phyloP scores from a whole-genome alignment of 2,329 filamentous ascomycete species.

The Pseudocercospora musae region DNA sequence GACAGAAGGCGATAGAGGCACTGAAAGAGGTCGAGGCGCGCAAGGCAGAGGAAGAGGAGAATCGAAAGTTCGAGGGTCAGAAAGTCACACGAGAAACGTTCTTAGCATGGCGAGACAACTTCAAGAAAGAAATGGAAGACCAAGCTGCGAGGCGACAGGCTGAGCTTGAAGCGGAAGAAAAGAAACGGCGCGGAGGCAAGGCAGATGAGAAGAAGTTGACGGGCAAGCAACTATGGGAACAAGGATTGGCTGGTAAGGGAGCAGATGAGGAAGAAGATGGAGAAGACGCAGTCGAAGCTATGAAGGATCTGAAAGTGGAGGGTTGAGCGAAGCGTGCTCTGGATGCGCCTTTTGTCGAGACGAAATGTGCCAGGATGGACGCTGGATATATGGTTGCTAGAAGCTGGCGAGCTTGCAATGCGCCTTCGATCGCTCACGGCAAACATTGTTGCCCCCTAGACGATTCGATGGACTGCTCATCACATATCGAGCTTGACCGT shows the following conservation, averaged over 20 bases:
- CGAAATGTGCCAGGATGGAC: background rate
- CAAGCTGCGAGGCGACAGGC: constrained; percentile 54
- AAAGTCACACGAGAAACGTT: constrained; percentile 85
- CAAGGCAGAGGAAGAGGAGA: constrained; percentile 82
- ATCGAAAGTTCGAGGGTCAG: constrained; percentile 91
- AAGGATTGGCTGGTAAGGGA: constrained; percentile 57
- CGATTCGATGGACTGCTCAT: background rate
- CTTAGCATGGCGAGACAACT: constrained; percentile 73
- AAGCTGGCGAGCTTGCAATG: background rate
- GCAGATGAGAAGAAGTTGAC: constrained; percentile 83
- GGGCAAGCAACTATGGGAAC: constrained; percentile 52
- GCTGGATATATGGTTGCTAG: background rate
- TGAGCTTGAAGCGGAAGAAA: constrained; percentile 69
- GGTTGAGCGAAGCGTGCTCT: constrained; percentile 20
- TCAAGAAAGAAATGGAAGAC: constrained; percentile 78
- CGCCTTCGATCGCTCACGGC: background rate
- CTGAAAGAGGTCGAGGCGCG: constrained; percentile 53
- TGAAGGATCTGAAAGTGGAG: constrained; percentile 68
- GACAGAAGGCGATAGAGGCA: constrained; percentile 61
- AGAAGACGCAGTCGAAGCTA: constrained; percentile 57
- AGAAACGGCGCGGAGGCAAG: constrained; percentile 45
- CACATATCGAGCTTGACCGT: background rate
- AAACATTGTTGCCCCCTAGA: background rate
- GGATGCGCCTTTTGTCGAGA: background rate
- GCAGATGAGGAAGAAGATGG: constrained; percentile 67